Evolutionary conservation across 345 rosid genomes (phyloP).

Genomic region (Eucalyptus coolabah): DNA sequence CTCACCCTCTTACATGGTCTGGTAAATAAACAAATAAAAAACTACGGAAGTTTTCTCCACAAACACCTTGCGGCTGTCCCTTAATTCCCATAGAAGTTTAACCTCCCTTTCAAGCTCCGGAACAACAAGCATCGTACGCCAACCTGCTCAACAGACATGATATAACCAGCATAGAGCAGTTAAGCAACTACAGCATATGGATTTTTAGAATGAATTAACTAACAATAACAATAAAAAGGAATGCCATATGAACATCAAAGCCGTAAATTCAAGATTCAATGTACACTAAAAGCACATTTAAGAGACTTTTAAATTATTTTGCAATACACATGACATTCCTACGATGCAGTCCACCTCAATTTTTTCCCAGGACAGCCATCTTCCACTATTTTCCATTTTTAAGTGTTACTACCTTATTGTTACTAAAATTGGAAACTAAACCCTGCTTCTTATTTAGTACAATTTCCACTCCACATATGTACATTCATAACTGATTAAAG

Average conservation of each 20-base stretch:
- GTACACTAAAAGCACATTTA: background rate
- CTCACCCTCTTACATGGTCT: background rate
- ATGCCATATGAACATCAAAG: background rate
- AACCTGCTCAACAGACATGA: slow-evolving; percentile 35
- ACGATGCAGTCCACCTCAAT: background rate
- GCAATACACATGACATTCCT: background rate
- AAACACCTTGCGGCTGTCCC: slow-evolving; percentile 65
- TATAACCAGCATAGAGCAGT: background rate
- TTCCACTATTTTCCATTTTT: background rate
- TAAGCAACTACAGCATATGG: background rate
- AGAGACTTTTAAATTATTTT: background rate
- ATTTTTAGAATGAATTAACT: background rate
- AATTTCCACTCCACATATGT: background rate
- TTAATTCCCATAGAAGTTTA: slow-evolving; percentile 68
- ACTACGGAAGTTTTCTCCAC: background rate
- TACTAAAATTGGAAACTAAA: background rate
- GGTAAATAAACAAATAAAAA: background rate
- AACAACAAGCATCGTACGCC: slow-evolving; percentile 98
- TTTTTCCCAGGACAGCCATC: background rate
- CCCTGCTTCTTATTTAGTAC: background rate
- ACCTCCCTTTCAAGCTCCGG: slow-evolving; percentile 98
- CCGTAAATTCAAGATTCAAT: background rate
- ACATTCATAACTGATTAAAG: background rate
- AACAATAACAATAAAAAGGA: background rate
- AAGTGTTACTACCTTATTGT: background rate